Base-by-base conservation (phyloP, 805 yeast genomes). In the Metschnikowia cubensis region DNA sequence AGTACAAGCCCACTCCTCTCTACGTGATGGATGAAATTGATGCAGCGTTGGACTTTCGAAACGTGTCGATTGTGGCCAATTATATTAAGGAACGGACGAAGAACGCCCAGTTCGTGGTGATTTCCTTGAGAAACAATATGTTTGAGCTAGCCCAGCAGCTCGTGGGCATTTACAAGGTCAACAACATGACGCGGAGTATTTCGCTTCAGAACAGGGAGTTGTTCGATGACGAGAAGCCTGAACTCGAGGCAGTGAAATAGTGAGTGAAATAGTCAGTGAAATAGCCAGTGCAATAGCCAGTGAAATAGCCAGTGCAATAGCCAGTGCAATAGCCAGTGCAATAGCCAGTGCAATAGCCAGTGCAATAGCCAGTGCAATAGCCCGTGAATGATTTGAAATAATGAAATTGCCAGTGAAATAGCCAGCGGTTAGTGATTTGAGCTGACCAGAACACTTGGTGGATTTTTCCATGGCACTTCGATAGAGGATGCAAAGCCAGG, bases 11-110 rank as follows among this genome's bases (percentile, higher is more conserved):
- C 0, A 94, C 99, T 0, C 99, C 99, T 5, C 71, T 94, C 44
- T 94, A 94, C 65, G 98, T 94, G 35, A 94, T 94, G 99, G 99
- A 94, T 72, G 99, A 94, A 71, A 94, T 94, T 59, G 99, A 94
- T 72, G 99, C 99, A 0, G 99, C 99, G 1, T 77, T 94, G 56
- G 99, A 94, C 71, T 94, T 94, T 70, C 76, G 97, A 65, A 94
- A 94, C 60, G 99, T 94, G 33, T 89, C 97, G 11, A 94, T 94
- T 69, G 97, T 94, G 45, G 99, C 99, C 3, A 92, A 91, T 62
- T 95, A 94, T 65, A 94, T 94, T 65, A 91, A 90, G 63, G 97
- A 91, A 61, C 77, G 97, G 46, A 95, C 99, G 2, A 88, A 87
- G 69, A 89, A 92, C 67, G 99, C 97, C 0, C 99, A 94, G 66